Evolutionary conservation across 768 basidiomycete species (phyloP).

Genomic region (Suillus placidus): DNA sequence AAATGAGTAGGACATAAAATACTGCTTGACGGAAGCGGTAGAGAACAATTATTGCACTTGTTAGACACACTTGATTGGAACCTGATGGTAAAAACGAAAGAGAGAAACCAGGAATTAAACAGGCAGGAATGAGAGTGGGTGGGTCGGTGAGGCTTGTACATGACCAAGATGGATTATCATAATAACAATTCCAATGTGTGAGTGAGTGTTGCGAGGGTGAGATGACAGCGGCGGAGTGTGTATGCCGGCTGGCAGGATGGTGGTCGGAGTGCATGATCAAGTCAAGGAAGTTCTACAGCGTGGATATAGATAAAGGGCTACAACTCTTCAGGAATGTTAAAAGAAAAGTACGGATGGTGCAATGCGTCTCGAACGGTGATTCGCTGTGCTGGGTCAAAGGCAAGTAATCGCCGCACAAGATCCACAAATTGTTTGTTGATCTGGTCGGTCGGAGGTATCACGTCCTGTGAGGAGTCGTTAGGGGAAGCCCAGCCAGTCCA

Average conservation of each 20-base stretch:
- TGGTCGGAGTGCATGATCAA: slow-evolving; percentile 3
- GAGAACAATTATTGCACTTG: slow-evolving; percentile 34
- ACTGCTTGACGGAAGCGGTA: slow-evolving; percentile 30
- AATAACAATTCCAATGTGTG: slow-evolving; percentile 35
- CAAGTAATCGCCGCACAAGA: slow-evolving; percentile 83
- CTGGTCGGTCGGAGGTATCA: slow-evolving; percentile 76
- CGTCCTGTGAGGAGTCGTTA: slow-evolving; percentile 55
- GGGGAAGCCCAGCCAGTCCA: neutral
- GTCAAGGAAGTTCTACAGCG: slow-evolving; percentile 34
- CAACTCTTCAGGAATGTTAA: slow-evolving; percentile 69
- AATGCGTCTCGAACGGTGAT: slow-evolving; percentile 89
- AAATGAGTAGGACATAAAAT: slow-evolving; percentile 32
- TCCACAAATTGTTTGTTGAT: slow-evolving; percentile 83
- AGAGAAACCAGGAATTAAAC: slow-evolving; percentile 28
- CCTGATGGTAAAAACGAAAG: slow-evolving; percentile 20
- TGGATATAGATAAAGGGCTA: slow-evolving; percentile 46
- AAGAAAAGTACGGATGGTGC: slow-evolving; percentile 81
- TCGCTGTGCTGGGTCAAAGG: slow-evolving; percentile 88
- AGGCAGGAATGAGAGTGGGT: slow-evolving; percentile 30
- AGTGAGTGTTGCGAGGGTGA: slow-evolving; percentile 15
- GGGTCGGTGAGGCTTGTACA: slow-evolving; percentile 39
- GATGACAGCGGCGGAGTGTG: slow-evolving; percentile 3
- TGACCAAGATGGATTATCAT: slow-evolving; percentile 39
- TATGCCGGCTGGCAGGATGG: slow-evolving; percentile 1
- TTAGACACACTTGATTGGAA: slow-evolving; percentile 22